Evolutionary conservation across 225 moss, liverwort and hornwort species (phyloP), one percentile per base, ranked within the genome.

Genomic region (Climacium dendroides): DNA sequence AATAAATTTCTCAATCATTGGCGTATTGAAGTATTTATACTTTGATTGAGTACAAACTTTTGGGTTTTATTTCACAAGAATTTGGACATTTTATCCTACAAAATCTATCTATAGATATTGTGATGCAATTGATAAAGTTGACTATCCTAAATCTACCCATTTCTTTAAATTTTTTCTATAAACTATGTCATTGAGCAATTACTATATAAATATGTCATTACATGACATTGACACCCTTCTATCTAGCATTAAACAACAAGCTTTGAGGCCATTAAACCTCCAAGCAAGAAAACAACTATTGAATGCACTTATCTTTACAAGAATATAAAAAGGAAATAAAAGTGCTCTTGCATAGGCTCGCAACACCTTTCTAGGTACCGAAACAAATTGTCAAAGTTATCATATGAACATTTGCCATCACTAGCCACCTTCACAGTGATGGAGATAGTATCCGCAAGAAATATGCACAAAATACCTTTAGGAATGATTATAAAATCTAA

Each of bases 351-450:
- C 1, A 15, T 8, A 0, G 15, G 41, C 1, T 69, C 0, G 25
- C 41, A 39, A 39, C 0, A 0, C 14, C 0, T 41, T 5, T 5
- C 0, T 0, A 0, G 1, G 2, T 5, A 15, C 3, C 0, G 0
- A 0, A 0, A 15, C 0, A 26, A 0, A 41, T 41, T 25, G 3
- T 41, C 8, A 15, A 24, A 9, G 8, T 39, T 3, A 69, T 23
- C 7, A 39, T 39, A 14, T 39, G 5, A 25, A 25, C 6, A n/a
- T 66, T 20, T 0, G 0, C 10, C 7, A 67, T 7, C 11, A 20
- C 2, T 0, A 5, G 1, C 7, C 13, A 13, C 5, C 69, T 69
- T 39, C 3, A 24, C 14, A 1, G 14, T 13, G 8, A 43, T 1
- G 0, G 3, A 1, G 5, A 8, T 5, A 43, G 0, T 6, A 71